Conservation (phyloP, 352 stramenopile genomes). For the Phytopythium oedochilum region DNA sequence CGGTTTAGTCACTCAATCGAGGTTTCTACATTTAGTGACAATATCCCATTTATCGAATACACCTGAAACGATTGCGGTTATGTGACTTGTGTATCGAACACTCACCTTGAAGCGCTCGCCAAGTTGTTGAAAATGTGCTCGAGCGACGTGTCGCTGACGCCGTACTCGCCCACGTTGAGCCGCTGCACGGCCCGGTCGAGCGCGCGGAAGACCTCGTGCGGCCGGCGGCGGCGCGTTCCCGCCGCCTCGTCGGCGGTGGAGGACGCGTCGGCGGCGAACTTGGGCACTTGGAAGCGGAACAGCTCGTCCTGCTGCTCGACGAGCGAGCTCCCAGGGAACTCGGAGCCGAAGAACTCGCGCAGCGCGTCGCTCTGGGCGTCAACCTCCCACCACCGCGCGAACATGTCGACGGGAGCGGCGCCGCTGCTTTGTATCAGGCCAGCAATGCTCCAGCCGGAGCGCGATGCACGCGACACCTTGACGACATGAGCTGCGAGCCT, state of each 20-base stretch:
- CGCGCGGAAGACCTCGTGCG: conserved; percentile 53
- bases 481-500: background rate
- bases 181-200: conserved; percentile 61
- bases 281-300: conserved; percentile 50
- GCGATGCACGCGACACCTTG: conserved; percentile 15
- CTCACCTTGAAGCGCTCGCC: too few relatives aligned
- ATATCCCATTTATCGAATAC: too few relatives aligned
- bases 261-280: conserved; percentile 4
- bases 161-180: conserved; percentile 78
- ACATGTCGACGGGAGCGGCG: conserved; percentile 21
- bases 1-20: too few relatives aligned
- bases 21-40: too few relatives aligned
- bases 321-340: conserved; percentile 22
- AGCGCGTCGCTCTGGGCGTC: conserved; percentile 24
- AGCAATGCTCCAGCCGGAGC: conserved; percentile 25
- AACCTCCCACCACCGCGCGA: conserved; percentile 29
- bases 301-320: conserved; percentile 48
- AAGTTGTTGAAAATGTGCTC: conserved; percentile 92
- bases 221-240: conserved; percentile 11
- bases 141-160: conserved; percentile 84
- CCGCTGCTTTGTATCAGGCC: conserved; percentile 14
- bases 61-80: too few relatives aligned
- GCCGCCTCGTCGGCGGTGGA: conserved; percentile 14
- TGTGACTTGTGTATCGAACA: too few relatives aligned
- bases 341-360: conserved; percentile 18